phyloP scores from a whole-genome alignment of 148 eudicot genomes.

The Limonium bicolor region DNA sequence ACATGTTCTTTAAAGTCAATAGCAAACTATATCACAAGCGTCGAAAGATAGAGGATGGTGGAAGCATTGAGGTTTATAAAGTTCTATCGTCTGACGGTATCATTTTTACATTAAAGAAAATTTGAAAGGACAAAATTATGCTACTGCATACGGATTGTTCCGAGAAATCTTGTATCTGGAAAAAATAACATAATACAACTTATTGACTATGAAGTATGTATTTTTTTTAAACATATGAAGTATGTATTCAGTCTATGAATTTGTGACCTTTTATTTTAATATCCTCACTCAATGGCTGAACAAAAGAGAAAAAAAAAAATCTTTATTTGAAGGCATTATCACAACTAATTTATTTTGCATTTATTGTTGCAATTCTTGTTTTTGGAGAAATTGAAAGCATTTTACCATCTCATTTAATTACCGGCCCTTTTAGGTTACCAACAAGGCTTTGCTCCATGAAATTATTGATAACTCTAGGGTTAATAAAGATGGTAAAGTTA shows the following conservation, averaged over 20 bases:
- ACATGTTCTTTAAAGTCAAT: conserved; percentile 82
- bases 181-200: conserved; percentile 84
- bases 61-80: conserved; percentile 98
- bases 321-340: no score
- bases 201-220: conserved; percentile 85
- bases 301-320: no score
- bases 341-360: no score
- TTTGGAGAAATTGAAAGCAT: no score
- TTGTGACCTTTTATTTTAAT: no score
- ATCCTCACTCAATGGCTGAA: no score
- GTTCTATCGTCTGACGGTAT: conserved; percentile 87
- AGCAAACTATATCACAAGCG: conserved; percentile 95
- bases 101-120: conserved; percentile 86
- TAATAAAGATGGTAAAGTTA: conserved; percentile 67
- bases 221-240: no score
- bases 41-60: conserved; percentile 98
- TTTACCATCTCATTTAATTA: no score
- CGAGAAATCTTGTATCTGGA: conserved; percentile 83
- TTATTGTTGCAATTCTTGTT: no score
- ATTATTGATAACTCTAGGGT: conserved; percentile 57
- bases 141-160: conserved; percentile 89
- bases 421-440: conserved; percentile 57
- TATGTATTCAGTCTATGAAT: no score
- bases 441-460: conserved; percentile 72
- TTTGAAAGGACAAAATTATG: conserved; percentile 92